Conservation (phyloP, 331 rosid genomes). For the Erythrophleum ivorense region DNA sequence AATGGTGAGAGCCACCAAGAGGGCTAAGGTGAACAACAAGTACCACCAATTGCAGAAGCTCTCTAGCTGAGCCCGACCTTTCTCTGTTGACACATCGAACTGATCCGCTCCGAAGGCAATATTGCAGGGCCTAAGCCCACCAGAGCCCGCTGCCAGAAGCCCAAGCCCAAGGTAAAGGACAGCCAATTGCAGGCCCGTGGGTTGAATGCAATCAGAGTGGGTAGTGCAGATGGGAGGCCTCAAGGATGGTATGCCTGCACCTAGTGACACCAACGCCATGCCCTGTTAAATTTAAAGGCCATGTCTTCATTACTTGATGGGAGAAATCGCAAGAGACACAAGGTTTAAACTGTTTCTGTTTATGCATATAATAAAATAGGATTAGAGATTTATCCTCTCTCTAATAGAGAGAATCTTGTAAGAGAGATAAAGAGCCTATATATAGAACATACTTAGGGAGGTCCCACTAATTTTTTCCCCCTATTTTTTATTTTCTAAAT, state of each 20-base stretch:
- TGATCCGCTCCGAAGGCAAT: slow-evolving; percentile 78
- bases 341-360: no score
- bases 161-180: slow-evolving; percentile 53
- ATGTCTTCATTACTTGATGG: neutral
- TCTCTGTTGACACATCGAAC: slow-evolving; percentile 49
- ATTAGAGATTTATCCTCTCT: no score
- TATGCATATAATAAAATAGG: no score
- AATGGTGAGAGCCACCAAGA: slow-evolving; percentile 52
- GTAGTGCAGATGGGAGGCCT: slow-evolving; percentile 51
- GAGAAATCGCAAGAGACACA: no score
- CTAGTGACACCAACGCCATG: slow-evolving; percentile 52
- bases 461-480: no score
- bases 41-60: slow-evolving; percentile 73
- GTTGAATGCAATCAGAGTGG: slow-evolving; percentile 42
- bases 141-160: slow-evolving; percentile 57
- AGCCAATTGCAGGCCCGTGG: slow-evolving; percentile 41
- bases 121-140: slow-evolving; percentile 65
- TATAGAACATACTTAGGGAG: no score
- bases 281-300: slow-evolving; percentile 47
- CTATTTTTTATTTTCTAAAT: neutral
- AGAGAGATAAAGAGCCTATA: neutral
- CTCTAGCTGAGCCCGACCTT: slow-evolving; percentile 60
- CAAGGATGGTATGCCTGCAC: slow-evolving; percentile 50
- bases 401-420: neutral
- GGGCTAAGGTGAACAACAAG: slow-evolving; percentile 49